Base-by-base conservation (phyloP, 306 rosid species). In the Mimosa pudica region DNA sequence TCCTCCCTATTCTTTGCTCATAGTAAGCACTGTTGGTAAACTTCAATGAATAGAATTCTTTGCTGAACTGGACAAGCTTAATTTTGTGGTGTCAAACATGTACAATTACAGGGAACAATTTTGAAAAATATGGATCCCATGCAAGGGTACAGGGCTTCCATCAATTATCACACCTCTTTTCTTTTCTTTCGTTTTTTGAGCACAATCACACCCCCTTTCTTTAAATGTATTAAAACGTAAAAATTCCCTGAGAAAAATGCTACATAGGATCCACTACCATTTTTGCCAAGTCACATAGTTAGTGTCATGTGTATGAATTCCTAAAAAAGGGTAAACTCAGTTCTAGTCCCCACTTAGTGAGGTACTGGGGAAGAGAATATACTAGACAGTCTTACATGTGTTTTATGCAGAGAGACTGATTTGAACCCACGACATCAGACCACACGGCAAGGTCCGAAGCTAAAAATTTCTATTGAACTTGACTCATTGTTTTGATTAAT, bases 1-100 rank as follows among this genome's bases (percentile, higher is more conserved):
- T 88, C 92, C 70, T 84, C 94, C 41, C 84, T 93, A 52, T 93
- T 93, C 92, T 90, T 86, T 81, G 89, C 92, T 52, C 94, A 93
- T 2, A 88, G 97, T 90, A 76, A 88, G 96, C 83, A 73, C 73
- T 76, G 18, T 44, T 44, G 17, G 17, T 68, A 33, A 67, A 81
- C 48, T 71, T 64, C 73, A 64, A 42, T 77, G 68, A 75, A 51
- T 45, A 74, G 54, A 38, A 14, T 67, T 65, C 4, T 64, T 35
- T 14, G 8, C 11, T 35, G 32, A 6, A 17, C 52, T 70, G 44
- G 75, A 49, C 35, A 65, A 49, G 44, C 69, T 45, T 47, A 54
- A 54, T 3, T 61, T 16, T 11, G 35, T 4, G 17, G 7, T 61
- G 16, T 60, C 36, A 4, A 36, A 18, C 33, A 1, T 20, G 52